Conservation (phyloP, 2,329 filamentous ascomycete genomes). For the Penicillium digitatum region DNA sequence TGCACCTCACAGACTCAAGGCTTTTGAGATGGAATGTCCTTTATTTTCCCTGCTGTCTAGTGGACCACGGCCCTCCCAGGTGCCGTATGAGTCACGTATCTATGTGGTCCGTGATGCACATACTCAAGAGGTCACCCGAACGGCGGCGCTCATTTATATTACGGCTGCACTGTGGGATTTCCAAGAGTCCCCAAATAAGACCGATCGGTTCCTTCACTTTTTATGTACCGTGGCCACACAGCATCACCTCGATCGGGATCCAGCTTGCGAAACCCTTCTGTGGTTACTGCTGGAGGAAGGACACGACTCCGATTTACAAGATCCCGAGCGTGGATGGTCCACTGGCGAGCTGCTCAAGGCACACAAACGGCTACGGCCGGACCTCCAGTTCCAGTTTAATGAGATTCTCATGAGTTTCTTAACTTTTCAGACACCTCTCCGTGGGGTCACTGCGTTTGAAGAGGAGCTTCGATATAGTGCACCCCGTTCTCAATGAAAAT, state of each 20-base stretch:
- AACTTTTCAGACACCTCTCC: conserved; percentile 31
- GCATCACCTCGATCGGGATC: conserved; percentile 34
- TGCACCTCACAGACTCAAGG: conserved; percentile 28
- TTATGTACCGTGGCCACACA: conserved; percentile 25
- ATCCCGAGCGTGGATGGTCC: conserved; percentile 37
- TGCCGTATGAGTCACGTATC: conserved; percentile 34
- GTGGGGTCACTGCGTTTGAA: conserved; percentile 35
- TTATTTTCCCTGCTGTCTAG: conserved; percentile 41
- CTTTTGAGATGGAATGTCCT: conserved; percentile 38
- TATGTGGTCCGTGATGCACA: conserved; percentile 36
- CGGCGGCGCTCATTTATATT: conserved; percentile 40
- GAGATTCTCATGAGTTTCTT: conserved; percentile 39
- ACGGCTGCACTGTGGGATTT: conserved; percentile 37
- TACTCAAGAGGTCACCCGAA: conserved; percentile 37
- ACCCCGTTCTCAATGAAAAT: background rate
- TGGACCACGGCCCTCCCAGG: conserved; percentile 38
- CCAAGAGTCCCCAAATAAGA: conserved; percentile 29
- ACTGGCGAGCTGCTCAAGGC: conserved; percentile 36
- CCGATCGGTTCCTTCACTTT: conserved; percentile 33
- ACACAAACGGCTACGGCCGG: conserved; percentile 35
- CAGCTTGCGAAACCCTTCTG: conserved; percentile 39
- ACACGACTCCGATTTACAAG: conserved; percentile 35
- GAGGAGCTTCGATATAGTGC: conserved; percentile 23
- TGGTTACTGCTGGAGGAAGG: conserved; percentile 41
- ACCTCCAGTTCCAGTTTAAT: conserved; percentile 40